Evolutionary conservation across 208 protist species (phyloP), one percentile per base, ranked within the genome.

Genomic region (Leishmania turanica): DNA sequence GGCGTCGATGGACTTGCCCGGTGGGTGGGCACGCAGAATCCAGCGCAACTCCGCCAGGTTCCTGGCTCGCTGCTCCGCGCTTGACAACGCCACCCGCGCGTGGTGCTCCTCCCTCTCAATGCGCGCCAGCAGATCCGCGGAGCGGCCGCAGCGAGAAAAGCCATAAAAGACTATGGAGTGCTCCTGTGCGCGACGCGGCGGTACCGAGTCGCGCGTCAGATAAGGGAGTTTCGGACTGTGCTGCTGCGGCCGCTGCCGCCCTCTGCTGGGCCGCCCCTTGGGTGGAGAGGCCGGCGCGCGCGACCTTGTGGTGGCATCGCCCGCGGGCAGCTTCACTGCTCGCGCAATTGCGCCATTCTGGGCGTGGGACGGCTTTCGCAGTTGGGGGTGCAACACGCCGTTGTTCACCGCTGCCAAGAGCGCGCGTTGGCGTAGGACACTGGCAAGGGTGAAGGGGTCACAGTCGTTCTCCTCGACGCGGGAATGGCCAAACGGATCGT

Each of bases 11-110:
- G 77, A 81, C 31, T 53, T 75, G 27, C 69, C 45, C 0, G 81
- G 71, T 0, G 81, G 77, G 27, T 40, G 81, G 1, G 71, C 71
- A 4, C 62, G 49, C 58, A 85, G 77, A 6, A 58, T n/a, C 81
- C 76, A 81, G 2, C 81, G 77, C 77, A 85, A 37, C 71, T 68
- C 66, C 51, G 53, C 27, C 81, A 81, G 19, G 7, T 78, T 51
- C 8, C 81, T 53, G 15, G 81, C 76, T 21, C 64, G 69, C 40
- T 47, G 27, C 69, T 85, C 81, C 3, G 70, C 75, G 8, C 70
- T 34, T 1, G 8, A 24, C 27, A 85, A 54, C 0, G 64, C 60
- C 1, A 40, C 27, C 37, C 81, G 81, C 0, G 71, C 47, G 17
- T 40, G 15, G 34, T n/a, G 6, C 71, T 85, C 81, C 71, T 66